These are phyloP conservation scores for Oryza punctata DNA, from an alignment of 176 grass and related monocot species.

Conservation along the genomic window DNA sequence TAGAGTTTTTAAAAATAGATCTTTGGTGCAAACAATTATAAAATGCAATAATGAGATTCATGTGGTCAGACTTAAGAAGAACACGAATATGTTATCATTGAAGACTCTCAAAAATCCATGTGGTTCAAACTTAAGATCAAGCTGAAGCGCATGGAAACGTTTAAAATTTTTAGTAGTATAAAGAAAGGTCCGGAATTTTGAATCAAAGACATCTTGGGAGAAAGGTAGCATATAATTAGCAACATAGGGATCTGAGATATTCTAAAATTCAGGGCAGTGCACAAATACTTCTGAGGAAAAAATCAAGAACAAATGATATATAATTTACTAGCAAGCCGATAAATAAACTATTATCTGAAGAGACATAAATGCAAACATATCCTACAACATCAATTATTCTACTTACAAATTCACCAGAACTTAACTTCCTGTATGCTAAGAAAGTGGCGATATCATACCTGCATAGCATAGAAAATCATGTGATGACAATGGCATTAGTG, in stretches of 20 bases:
- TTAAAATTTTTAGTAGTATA: background rate
- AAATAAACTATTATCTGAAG: background rate
- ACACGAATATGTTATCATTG: background rate
- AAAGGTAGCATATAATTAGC: background rate
- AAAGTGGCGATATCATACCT: conserved; percentile 87
- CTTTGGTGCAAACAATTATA: background rate
- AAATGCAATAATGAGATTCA: background rate
- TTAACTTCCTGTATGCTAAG: conserved; percentile 66
- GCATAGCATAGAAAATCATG: conserved; percentile 38
- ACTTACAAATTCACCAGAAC: conserved; percentile 80
- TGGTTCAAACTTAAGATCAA: background rate
- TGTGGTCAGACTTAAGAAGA: background rate
- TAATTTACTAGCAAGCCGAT: background rate
- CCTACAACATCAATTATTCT: conserved; percentile 21
- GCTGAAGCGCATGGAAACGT: background rate
- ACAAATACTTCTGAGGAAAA: conserved; percentile 15
- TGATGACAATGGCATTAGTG: conserved; percentile 19
- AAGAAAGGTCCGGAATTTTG: background rate
- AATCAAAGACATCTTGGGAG: background rate
- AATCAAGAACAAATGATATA: background rate
- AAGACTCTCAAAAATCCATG: background rate
- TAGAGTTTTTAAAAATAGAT: conserved; percentile 17
- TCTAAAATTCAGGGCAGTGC: conserved; percentile 6
- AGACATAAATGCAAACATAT: conserved; percentile 4
- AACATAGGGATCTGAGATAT: conserved; percentile 15